Evolutionary conservation across 208 protist genomes (phyloP).

Genomic region (Leishmania gerbilli): DNA sequence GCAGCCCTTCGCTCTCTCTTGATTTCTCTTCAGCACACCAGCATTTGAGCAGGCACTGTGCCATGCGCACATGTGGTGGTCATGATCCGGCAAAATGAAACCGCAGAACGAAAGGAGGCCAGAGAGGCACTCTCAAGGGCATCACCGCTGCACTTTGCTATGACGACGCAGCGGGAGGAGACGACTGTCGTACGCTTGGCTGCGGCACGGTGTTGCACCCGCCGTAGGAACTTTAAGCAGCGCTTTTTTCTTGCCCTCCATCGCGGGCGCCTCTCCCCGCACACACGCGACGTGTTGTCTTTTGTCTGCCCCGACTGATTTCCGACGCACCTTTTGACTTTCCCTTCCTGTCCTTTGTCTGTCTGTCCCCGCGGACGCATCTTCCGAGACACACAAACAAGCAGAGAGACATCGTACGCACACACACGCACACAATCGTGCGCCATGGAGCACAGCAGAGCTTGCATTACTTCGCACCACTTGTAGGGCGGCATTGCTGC

Average conservation of each 20-base stretch:
- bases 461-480: not conserved
- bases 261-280: too few species aligned
- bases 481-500: not conserved
- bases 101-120: not conserved
- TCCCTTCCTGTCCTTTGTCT: not conserved
- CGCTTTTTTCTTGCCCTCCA: not conserved
- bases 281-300: not conserved
- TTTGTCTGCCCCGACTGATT: not conserved
- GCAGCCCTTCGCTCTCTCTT: not conserved
- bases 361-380: not conserved
- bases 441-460: not conserved
- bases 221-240: not conserved
- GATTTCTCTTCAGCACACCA: not conserved
- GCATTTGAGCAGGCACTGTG: not conserved
- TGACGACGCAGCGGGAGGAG: not conserved
- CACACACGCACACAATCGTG: not conserved
- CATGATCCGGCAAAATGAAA: not conserved
- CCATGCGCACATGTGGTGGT: not conserved
- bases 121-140: not conserved
- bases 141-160: not conserved
- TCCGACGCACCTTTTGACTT: not conserved
- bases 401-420: not conserved
- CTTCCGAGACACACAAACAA: not conserved
- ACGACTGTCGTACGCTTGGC: not conserved
- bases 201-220: not conserved